Evolutionary conservation across 73 alveolate species (phyloP).

Genomic region (Tetrahymena thermophila): DNA sequence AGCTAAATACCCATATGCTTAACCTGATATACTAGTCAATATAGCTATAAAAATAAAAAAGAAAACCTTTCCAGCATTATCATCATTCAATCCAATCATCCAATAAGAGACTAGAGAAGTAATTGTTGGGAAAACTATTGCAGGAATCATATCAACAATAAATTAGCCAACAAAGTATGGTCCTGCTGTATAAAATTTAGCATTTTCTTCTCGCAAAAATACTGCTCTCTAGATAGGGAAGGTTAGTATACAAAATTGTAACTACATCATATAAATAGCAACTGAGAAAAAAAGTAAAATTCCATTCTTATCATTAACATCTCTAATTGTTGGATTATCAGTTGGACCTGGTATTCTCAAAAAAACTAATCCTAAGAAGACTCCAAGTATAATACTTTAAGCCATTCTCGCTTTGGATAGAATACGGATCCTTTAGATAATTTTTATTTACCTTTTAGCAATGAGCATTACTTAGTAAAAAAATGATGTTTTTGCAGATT

Average conservation of each 20-base stretch:
- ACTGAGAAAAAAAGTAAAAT: conserved; percentile 22
- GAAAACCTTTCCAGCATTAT: neutral
- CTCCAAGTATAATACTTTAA: neutral
- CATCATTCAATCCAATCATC: conserved; percentile 24
- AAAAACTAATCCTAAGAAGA: neutral
- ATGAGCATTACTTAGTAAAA: neutral
- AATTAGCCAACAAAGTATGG: conserved; percentile 47
- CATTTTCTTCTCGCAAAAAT: conserved; percentile 55
- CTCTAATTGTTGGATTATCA: neutral
- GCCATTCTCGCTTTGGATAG: neutral
- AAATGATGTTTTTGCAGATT: neutral
- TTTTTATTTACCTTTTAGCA: neutral
- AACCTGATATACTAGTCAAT: conserved; percentile 2
- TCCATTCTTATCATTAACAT: conserved; percentile 17
- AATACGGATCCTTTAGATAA: neutral
- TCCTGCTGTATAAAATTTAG: conserved; percentile 29
- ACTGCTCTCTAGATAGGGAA: conserved; percentile 57
- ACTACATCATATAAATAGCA: conserved; percentile 12
- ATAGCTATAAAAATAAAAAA: neutral
- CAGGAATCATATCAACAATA: conserved; percentile 44
- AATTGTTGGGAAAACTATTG: neutral
- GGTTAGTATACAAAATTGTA: conserved; percentile 8
- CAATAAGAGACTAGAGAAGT: conserved; percentile 4
- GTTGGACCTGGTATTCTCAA: neutral
- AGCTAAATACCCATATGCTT: conserved; percentile 40